Evolutionary conservation across 768 basidiomycete genomes (phyloP).

Genomic region (Suillus paluster): DNA sequence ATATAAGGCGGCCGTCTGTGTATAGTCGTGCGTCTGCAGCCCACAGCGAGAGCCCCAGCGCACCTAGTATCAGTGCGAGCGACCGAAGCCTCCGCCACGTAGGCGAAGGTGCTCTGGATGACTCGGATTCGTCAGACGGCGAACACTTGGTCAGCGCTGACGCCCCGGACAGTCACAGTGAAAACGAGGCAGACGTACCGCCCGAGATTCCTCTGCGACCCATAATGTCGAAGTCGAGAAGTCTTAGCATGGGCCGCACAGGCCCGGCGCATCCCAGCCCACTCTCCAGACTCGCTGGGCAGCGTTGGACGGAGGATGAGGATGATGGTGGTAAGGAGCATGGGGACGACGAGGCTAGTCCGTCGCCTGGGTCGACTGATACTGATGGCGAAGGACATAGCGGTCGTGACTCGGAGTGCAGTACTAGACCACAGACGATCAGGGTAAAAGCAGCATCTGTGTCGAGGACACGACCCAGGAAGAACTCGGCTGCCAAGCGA

Average conservation of each 20-base stretch:
- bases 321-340: slow-evolving; percentile 39
- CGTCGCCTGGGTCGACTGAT: slow-evolving; percentile 64
- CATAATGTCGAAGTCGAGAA: slow-evolving; percentile 44
- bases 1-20: slow-evolving; percentile 41
- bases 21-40: slow-evolving; percentile 50
- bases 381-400: slow-evolving; percentile 55
- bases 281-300: slow-evolving; percentile 59
- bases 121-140: slow-evolving; percentile 67
- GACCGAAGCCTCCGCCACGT: slow-evolving; percentile 61
- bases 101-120: slow-evolving; percentile 79
- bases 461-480: slow-evolving; percentile 36
- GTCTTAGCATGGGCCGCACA: slow-evolving; percentile 24
- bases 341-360: slow-evolving; percentile 57
- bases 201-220: slow-evolving; percentile 11
- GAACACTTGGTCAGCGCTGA: slow-evolving; percentile 20
- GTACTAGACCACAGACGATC: slow-evolving; percentile 9
- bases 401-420: slow-evolving; percentile 23
- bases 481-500: slow-evolving; percentile 28
- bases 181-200: slow-evolving; percentile 33
- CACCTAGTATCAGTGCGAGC: slow-evolving; percentile 35
- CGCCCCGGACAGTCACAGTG: slow-evolving; percentile 34
- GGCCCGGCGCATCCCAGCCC: slow-evolving; percentile 62
- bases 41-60: slow-evolving; percentile 38
- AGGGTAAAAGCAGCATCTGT: slow-evolving; percentile 27
- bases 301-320: slow-evolving; percentile 59